phyloP scores from a whole-genome alignment of 2,329 filamentous ascomycete genomes.

The Anthostomella pinea region DNA sequence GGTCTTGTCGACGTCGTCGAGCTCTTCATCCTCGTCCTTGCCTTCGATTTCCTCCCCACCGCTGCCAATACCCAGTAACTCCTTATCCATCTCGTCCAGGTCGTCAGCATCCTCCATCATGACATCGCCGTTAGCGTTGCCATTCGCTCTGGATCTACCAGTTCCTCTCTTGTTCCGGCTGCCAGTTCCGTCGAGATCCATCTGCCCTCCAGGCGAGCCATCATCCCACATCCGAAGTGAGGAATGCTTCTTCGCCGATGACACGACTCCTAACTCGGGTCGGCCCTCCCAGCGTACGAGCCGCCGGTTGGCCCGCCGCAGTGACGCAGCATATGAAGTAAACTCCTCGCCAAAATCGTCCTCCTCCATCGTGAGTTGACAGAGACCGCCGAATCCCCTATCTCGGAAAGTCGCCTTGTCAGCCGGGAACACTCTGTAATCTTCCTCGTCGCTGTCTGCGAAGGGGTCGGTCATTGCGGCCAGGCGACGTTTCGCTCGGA shows the following conservation, averaged over 20 bases:
- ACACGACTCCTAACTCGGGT: constrained; percentile 45
- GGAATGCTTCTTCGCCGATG: constrained; percentile 42
- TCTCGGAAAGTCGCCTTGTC: constrained; percentile 47
- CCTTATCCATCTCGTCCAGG: constrained; percentile 55
- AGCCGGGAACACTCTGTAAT: constrained; percentile 31
- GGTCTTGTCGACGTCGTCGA: constrained; percentile 32
- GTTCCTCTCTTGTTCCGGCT: constrained; percentile 31
- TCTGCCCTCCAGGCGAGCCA: constrained; percentile 19
- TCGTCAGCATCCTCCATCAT: constrained; percentile 47
- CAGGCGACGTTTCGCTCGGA: constrained; percentile 64
- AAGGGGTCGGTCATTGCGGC: constrained; percentile 54
- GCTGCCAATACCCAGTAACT: constrained; percentile 45
- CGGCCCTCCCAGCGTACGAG: constrained; percentile 65
- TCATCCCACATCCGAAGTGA: constrained; percentile 15
- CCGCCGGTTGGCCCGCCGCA: constrained; percentile 62
- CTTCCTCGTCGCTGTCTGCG: constrained; percentile 62
- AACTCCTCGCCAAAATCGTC: constrained; percentile 79
- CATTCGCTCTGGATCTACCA: constrained; percentile 30
- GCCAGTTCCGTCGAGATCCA: constrained; percentile 27
- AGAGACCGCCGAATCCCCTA: constrained; percentile 61
- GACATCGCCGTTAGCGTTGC: constrained; percentile 41
- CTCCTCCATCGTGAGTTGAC: constrained; percentile 57
- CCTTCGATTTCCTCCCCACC: constrained; percentile 40
- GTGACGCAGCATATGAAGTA: constrained; percentile 61
- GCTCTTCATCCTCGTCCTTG: constrained; percentile 46